Evolutionary conservation across 108 stramenopile species (phyloP), one percentile per base, ranked within the genome.

Genomic region (Discostella pseudostelligera): DNA sequence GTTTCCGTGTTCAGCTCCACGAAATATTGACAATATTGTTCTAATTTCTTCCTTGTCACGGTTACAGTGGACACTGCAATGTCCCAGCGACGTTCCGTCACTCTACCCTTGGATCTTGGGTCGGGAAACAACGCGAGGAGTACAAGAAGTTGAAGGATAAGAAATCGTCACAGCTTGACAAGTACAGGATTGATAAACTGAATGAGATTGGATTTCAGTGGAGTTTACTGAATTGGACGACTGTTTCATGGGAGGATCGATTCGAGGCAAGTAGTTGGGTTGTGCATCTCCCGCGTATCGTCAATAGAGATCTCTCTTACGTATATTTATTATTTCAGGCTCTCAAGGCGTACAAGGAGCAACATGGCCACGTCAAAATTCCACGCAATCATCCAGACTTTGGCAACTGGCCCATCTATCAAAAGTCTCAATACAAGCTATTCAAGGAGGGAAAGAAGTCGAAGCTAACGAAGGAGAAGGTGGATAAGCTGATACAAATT

Each of bases 391-490:
- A 82, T 65, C 64, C 56, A 4, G 45, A 65, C 16, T 74, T 83
- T 43, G 69, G 65, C 0, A 70, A 56, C 65, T 86, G 85, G 85
- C 82, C 81, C 0, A 76, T 60, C 14, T 69, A 72, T 44, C 85
- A 86, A 60, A 64, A 70, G 14, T 53, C 64, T 5, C 82, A 86
- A 54, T 83, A 82, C 76, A 72, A 72, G 29, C 44, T 77, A 1
- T 85, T 65, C 21, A 63, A 35, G 35, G 44, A 63, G 29, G 81
- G 81, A 4, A 80, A 74, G 16, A 21, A 51, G 28, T 60, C 72
- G 6, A 81, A 72, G 59, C 66, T 83, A 9, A 83, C 81, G 17
- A 49, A 70, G 39, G 80, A 83, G 22, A 76, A 78, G 55, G 67
- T 81, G 17, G 72, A 76, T 0, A 72, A 70, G 42, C 61, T 83